phyloP scores from a whole-genome alignment of 345 rosid genomes.

The Clausena lansium region DNA sequence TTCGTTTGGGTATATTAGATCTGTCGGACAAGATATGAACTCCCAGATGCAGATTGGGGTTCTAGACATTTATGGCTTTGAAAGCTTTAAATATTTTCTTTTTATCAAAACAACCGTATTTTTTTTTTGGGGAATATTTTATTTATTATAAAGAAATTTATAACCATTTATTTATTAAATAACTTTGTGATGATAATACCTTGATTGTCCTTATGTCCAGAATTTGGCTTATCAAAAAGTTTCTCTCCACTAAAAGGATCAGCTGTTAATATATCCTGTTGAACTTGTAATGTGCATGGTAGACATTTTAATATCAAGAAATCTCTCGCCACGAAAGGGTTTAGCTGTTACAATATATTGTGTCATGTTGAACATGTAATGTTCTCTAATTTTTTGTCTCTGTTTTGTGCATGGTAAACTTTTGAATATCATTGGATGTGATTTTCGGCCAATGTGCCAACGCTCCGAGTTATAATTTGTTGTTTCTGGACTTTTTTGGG shows the following conservation, averaged over 20 bases:
- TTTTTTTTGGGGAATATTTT: background rate
- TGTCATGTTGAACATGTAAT: background rate
- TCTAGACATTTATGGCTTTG: conserved; percentile 97
- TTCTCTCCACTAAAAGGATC: background rate
- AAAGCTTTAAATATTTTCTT: conserved; percentile 57
- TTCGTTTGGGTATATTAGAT: too few species aligned
- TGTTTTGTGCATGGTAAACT: background rate
- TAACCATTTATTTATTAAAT: background rate
- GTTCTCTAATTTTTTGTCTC: background rate
- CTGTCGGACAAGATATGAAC: conserved; percentile 87
- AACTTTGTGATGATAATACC: background rate
- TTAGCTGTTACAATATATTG: background rate
- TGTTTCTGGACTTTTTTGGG: background rate
- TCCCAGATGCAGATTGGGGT: conserved; percentile 84
- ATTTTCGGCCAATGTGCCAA: background rate
- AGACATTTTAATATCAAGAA: background rate
- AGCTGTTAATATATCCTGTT: background rate
- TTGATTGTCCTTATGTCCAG: background rate
- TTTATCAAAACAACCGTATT: background rate
- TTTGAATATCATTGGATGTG: background rate
- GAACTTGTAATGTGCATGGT: background rate
- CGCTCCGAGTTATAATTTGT: background rate
- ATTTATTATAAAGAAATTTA: background rate
- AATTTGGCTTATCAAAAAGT: background rate
- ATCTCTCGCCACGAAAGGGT: background rate